Evolutionary conservation across 1,284 basidiomycete species (phyloP).

Genomic region (Earliella scabrosa): DNA sequence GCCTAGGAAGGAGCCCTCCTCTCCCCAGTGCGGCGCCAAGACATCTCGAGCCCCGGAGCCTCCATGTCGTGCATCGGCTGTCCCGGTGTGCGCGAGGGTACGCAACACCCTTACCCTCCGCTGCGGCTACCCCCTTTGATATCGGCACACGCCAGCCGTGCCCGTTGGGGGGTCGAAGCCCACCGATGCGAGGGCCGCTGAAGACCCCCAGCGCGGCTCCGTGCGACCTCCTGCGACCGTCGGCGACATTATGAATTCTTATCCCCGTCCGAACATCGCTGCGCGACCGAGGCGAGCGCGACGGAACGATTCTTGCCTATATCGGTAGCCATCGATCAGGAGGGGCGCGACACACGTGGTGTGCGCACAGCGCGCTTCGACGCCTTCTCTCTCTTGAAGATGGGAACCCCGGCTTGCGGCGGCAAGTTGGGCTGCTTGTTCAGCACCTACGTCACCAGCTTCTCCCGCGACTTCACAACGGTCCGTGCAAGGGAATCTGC

Average conservation of each 20-base stretch:
- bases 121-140: conserved; percentile 3
- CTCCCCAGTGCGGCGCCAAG: conserved; percentile 5
- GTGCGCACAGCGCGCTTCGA: no score
- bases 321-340: conserved; percentile 18
- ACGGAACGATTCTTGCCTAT: conserved; percentile 9
- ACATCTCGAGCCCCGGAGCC: no score
- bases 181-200: no score
- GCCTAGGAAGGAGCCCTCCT: neutral
- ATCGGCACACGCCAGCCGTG: neutral
- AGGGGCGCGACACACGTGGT: conserved; percentile 14
- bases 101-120: conserved; percentile 4
- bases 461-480: conserved; percentile 21
- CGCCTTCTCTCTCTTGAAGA: no score
- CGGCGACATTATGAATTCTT: neutral
- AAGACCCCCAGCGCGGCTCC: no score
- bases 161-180: neutral
- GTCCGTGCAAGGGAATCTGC: conserved; percentile 11
- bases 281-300: conserved; percentile 5
- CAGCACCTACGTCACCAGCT: conserved; percentile 16
- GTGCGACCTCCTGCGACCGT: neutral
- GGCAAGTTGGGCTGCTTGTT: neutral
- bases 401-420: neutral
- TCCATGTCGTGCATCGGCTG: no score
- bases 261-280: conserved; percentile 4
- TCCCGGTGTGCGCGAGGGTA: no score